Evolutionary conservation across 2,329 filamentous ascomycete species (phyloP), one percentile per base, ranked within the genome.

Genomic region (Pestalotiopsis sp.): DNA sequence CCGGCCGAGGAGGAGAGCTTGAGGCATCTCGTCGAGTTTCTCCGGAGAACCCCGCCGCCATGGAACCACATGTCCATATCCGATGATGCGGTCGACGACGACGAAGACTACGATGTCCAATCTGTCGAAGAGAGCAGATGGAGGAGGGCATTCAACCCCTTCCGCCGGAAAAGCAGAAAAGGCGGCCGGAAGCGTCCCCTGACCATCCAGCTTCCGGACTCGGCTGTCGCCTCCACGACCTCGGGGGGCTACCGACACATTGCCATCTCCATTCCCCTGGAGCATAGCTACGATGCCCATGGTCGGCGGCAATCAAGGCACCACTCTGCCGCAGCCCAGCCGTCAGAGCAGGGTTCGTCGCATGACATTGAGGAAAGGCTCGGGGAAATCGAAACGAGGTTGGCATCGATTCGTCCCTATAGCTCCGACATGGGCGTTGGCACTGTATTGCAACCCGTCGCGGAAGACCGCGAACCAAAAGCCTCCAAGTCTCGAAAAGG

Each of bases 231-330:
- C 4, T 85, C 86, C 7, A 85, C 78, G 45, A 90, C 87, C 0
- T 85, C 77, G 6, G 83, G 80, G 2, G 88, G 88, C 1, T 81
- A 87, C 73, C 82, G 86, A 4, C 85, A 90, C 72, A 89, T 90
- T 71, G 86, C 87, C 69, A 90, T 90, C 65, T 89, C 87, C 0
- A 89, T 90, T 59, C 88, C 88, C 1, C 69, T 85, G 13, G 83
- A 87, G 71, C 79, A 86, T 68, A 83, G 82, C 4, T 82, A 86
- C 25, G 45, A n/a, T n/a, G 17, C 57, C 25, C 57, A 59, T 23
- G 12, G 23, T 11, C 14, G 27, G 13, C 57, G 27, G 14, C 23
- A 27, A 4, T 59, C 57, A 5, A 27, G 23, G 25, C 57, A 23
- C 23, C 27, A 13, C 25, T 27, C 57, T 13, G 14, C 12, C 7